These are phyloP conservation scores for Xylaria sp. DNA, from an alignment of 2,329 filamentous ascomycete species.

Conservation along the genomic window DNA sequence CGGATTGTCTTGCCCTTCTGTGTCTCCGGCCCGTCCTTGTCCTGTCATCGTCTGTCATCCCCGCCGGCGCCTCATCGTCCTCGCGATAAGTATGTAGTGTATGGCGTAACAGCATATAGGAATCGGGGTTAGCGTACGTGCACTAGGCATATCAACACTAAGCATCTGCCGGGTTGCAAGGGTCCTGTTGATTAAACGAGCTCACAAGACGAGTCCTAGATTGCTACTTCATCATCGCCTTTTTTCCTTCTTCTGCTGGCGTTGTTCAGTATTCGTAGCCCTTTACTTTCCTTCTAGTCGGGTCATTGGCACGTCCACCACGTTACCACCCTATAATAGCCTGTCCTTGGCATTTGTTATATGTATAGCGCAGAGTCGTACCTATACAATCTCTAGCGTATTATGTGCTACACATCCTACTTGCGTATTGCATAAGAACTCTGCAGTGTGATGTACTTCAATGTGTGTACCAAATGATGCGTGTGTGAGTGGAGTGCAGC, in stretches of 20 bases:
- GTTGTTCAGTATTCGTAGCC: too few relatives aligned
- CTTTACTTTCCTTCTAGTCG: too few relatives aligned
- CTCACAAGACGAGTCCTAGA: slow-evolving; percentile 18
- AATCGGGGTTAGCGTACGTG: too few relatives aligned
- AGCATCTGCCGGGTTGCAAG: slow-evolving; percentile 1
- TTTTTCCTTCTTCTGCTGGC: not conserved
- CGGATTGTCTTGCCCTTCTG: not conserved
- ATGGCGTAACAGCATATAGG: too few relatives aligned
- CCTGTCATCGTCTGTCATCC: too few relatives aligned
- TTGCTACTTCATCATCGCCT: not conserved
- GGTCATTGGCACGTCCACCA: not conserved
- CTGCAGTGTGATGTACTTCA: too few relatives aligned
- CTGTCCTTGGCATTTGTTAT: not conserved
- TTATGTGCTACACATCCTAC: not conserved
- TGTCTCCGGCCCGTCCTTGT: not conserved
- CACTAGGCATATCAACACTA: slow-evolving; percentile 10
- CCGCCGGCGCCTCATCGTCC: not conserved
- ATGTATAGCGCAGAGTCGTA: not conserved
- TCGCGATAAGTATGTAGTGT: too few relatives aligned
- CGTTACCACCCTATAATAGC: not conserved
- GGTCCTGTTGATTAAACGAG: slow-evolving; percentile 3
- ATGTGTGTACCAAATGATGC: too few relatives aligned
- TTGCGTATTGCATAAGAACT: too few relatives aligned
- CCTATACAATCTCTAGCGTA: not conserved
- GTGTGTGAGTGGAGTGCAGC: too few relatives aligned